Conservation (phyloP, 495 filamentous ascomycete genomes). For the Hypoxylon intermedium region DNA sequence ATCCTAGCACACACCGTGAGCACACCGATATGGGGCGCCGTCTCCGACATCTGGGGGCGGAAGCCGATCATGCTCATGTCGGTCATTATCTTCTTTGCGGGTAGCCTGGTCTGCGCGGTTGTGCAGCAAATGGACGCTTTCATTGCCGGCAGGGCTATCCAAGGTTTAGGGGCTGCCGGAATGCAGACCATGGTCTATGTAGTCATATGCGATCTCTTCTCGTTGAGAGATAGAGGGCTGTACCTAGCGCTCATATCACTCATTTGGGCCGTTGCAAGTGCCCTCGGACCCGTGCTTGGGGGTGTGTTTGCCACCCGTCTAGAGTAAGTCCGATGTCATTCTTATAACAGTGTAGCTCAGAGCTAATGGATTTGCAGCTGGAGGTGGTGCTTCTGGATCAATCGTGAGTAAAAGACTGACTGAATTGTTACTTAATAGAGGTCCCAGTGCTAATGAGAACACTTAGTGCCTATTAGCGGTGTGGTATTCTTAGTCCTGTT, state of each 20-base stretch:
- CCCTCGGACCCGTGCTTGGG: slow-evolving; percentile 62
- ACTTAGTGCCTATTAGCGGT: slow-evolving; percentile 61
- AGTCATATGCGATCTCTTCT: slow-evolving; percentile 75
- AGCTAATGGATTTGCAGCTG: slow-evolving; percentile 25
- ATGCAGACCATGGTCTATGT: slow-evolving; percentile 77
- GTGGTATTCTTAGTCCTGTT: slow-evolving; percentile 62
- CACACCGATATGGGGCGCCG: slow-evolving; percentile 48
- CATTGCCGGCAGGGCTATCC: slow-evolving; percentile 70
- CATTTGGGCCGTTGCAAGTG: slow-evolving; percentile 69
- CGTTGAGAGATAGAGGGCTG: slow-evolving; percentile 64
- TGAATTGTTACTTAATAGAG: not conserved
- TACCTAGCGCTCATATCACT: slow-evolving; percentile 53
- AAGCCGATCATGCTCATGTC: slow-evolving; percentile 73
- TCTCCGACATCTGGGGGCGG: slow-evolving; percentile 73
- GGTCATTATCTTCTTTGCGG: slow-evolving; percentile 66
- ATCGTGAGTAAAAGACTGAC: slow-evolving; percentile 36
- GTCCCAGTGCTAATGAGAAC: slow-evolving; percentile 3
- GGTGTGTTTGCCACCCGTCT: slow-evolving; percentile 69
- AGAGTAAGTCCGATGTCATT: not conserved
- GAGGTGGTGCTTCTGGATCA: slow-evolving; percentile 54
- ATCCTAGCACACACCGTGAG: slow-evolving; percentile 44
- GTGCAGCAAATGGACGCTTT: slow-evolving; percentile 62
- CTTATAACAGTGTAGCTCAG: slow-evolving; percentile 48
- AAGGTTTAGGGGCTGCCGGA: slow-evolving; percentile 77
- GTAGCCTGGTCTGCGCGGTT: slow-evolving; percentile 68